A percentile compares a stretch with the other conserved stretches of the same genome.
These are phyloP conservation scores for Funneliformis caledonium DNA, from an alignment of 371 early-diverging fungal genomes.

Conservation along the genomic window DNA sequence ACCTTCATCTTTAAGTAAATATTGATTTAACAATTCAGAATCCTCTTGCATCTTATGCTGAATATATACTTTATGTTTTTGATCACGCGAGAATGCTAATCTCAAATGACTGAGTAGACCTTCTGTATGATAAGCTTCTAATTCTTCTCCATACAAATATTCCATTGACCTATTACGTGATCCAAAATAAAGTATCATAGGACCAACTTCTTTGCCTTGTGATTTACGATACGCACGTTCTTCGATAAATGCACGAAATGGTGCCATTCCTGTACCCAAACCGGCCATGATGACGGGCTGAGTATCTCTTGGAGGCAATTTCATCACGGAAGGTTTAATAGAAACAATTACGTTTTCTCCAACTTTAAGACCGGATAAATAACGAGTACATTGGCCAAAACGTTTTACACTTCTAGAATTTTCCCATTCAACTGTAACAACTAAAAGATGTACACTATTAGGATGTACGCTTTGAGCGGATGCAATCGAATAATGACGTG, in stretches of 20 bases:
- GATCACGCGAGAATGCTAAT: constrained; percentile 93
- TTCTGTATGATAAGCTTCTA: constrained; percentile 89
- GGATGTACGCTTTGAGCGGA: constrained; percentile 87
- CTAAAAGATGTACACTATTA: constrained; percentile 84
- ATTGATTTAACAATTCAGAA: constrained; percentile 70
- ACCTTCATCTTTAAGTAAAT: constrained; percentile 73
- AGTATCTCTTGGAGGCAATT: constrained; percentile 77
- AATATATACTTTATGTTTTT: constrained; percentile 91
- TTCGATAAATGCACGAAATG: constrained; percentile 95
- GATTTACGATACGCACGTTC: constrained; percentile 82
- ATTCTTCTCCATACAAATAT: constrained; percentile 93
- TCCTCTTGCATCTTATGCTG: constrained; percentile 94
- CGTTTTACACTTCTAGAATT: constrained; percentile 67
- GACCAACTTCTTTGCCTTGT: constrained; percentile 82
- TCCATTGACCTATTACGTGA: constrained; percentile 90
- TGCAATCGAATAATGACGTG: constrained; percentile 95
- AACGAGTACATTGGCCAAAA: constrained; percentile 91
- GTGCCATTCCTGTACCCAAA: constrained; percentile 97
- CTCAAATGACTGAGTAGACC: constrained; percentile 84
- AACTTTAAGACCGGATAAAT: constrained; percentile 69
- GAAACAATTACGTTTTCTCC: constrained; percentile 81
- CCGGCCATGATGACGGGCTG: constrained; percentile 96
- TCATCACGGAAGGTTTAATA: constrained; percentile 96
- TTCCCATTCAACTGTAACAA: constrained; percentile 90
- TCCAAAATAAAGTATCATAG: constrained; percentile 94